Base-by-base conservation (phyloP, 164 flowering plant genomes). In the Macadamia integrifolia region DNA sequence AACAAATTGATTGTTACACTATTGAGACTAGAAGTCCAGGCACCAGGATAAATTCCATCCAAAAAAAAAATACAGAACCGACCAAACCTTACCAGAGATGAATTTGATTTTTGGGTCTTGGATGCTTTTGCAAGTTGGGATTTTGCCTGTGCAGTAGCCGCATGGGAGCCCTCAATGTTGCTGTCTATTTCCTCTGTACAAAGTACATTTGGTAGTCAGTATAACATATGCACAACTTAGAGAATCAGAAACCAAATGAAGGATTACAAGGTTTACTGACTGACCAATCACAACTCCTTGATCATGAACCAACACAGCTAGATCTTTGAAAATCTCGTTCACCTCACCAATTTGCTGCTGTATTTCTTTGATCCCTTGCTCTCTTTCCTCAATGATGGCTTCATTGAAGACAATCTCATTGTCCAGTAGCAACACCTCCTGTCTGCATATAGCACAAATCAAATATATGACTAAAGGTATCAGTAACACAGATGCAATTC, bases 271-370 rank as follows among this genome's bases (percentile, higher is more conserved):
- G 68, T 66, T 69, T 81, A 91, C 97, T 49, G 43, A 69, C 68
- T 69, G 80, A 91, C 97, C 97, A 68, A 91, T 89, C 83, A 88
- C 71, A n/a, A 70, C 72, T 77, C 91, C 91, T 80, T 89, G 94
- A 17, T 81, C 91, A 52, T 82, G 85, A 31, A 89, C 94, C 56
- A 89, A 76, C 40, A 86, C 88, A 17, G 90, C 92, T 60, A 89
- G 81, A 76, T 89, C 95, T 69, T 84, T 89, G 69, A 89, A 89
- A 60, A 89, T 89, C 70, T 87, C 92, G 66, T 87, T 87, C 71
- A 87, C 92, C 72, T 89, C 90, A 66, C 86, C 79, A 72, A 89
- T 89, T 72, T 89, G 90, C 68, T 83, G 79, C 76, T 89, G 90
- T 49, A 89, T 80, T 75, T 89, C 95, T 71, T 77, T 80, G 58